Evolutionary conservation across 1,284 basidiomycete genomes (phyloP).

Genomic region (Fomitopsis betulina): DNA sequence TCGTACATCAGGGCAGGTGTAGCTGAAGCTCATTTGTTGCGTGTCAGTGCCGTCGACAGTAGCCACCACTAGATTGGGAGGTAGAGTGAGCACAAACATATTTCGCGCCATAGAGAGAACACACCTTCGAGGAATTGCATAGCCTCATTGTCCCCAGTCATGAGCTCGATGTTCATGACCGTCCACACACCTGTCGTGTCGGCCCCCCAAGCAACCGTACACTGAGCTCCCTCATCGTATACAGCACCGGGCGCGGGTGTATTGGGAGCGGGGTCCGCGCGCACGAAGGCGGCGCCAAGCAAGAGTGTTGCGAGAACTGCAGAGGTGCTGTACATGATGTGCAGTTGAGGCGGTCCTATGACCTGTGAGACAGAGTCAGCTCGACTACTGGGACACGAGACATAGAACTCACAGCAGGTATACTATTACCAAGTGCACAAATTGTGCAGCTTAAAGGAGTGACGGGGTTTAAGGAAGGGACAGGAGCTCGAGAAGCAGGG

Average conservation of each 20-base stretch:
- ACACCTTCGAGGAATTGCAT: conserved; percentile 70
- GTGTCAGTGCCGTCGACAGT: conserved; percentile 57
- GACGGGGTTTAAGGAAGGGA: conserved; percentile 15
- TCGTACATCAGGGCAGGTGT: conserved; percentile 64
- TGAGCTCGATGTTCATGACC: conserved; percentile 67
- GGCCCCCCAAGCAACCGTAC: conserved; percentile 49
- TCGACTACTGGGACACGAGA: no score
- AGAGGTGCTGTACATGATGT: conserved; percentile 37
- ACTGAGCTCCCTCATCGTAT: conserved; percentile 53
- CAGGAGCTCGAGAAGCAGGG: neutral
- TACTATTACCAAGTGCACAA: neutral
- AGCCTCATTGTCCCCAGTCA: conserved; percentile 69
- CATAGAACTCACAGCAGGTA: neutral
- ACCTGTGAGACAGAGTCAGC: neutral
- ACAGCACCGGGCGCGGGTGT: conserved; percentile 41
- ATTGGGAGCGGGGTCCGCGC: conserved; percentile 51
- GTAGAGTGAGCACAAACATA: neutral
- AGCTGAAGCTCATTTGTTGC: conserved; percentile 40
- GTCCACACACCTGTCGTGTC: conserved; percentile 60
- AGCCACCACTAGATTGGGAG: conserved; percentile 43
- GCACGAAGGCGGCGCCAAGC: conserved; percentile 33
- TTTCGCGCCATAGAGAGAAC: neutral
- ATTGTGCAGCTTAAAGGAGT: conserved; percentile 13
- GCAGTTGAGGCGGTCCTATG: neutral
- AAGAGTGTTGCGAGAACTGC: conserved; percentile 38